These are phyloP conservation scores for Coniophora puteana DNA, from an alignment of 1,284 basidiomycete species.

Conservation along the genomic window DNA sequence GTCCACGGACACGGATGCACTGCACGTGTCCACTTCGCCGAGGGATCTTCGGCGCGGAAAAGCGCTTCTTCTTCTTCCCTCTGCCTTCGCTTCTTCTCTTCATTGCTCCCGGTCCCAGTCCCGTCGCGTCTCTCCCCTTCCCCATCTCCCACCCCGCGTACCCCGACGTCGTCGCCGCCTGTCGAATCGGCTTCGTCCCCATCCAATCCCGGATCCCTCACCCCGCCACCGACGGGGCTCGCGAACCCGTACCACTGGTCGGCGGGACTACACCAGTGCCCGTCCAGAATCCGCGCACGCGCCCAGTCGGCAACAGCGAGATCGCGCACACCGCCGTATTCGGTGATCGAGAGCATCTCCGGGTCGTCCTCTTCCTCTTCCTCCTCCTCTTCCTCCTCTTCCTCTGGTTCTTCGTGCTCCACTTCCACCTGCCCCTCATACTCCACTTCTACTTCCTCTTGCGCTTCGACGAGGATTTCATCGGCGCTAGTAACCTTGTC, in stretches of 20 bases:
- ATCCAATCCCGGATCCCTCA: slow-evolving; percentile 22
- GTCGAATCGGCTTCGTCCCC: slow-evolving; percentile 31
- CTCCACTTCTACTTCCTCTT: no score
- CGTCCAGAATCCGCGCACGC: slow-evolving; percentile 63
- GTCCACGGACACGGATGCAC: slow-evolving; percentile 70
- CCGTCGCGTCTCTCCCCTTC: no score
- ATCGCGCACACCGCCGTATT: slow-evolving; percentile 59
- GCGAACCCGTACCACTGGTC: slow-evolving; percentile 56
- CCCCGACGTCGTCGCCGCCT: no score
- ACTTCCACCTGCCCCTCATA: no score
- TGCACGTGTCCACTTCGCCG: no score
- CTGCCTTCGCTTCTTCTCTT: slow-evolving; percentile 17
- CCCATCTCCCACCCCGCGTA: background rate
- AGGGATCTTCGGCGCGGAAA: slow-evolving; percentile 36
- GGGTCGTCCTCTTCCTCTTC: slow-evolving; percentile 62
- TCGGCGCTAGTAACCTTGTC: no score
- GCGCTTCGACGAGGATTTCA: no score
- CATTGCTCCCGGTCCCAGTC: slow-evolving; percentile 23
- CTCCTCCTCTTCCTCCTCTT: slow-evolving; percentile 47
- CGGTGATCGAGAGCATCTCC: slow-evolving; percentile 54
- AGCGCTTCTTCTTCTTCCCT: no score
- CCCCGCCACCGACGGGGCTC: slow-evolving; percentile 33
- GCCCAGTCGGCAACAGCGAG: slow-evolving; percentile 73
- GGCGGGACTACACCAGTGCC: slow-evolving; percentile 68
- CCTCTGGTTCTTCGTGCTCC: slow-evolving; percentile 15